Percentiles rank a stretch among this genome's conserved stretches.
phyloP scores from a whole-genome alignment of 108 stramenopile species.

The Discostella pseudostelligera region DNA sequence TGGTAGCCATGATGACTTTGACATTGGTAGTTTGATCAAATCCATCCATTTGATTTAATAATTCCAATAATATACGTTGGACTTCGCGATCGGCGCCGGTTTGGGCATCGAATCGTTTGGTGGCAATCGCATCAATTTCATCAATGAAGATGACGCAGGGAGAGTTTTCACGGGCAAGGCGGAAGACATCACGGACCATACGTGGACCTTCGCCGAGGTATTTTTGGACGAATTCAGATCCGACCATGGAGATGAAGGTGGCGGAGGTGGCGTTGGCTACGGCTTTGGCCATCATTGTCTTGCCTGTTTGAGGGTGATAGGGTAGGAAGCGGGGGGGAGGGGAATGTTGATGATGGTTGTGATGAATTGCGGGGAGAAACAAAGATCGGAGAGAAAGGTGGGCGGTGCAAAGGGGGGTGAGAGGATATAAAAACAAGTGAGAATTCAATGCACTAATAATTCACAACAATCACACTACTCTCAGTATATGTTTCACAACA shows the following conservation, averaged over 20 bases:
- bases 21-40: slow-evolving; percentile 99
- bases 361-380: no score
- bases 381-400: no score
- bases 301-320: slow-evolving; percentile 86
- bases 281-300: slow-evolving; percentile 99
- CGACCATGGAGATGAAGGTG: slow-evolving; percentile 98
- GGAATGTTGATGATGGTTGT: neutral
- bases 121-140: slow-evolving; percentile 99
- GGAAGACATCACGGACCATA: slow-evolving; percentile 99
- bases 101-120: slow-evolving; percentile 99
- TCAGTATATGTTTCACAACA: neutral
- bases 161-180: slow-evolving; percentile 96
- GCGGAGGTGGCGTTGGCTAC: slow-evolving; percentile 98
- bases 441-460: no score
- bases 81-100: slow-evolving; percentile 99
- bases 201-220: slow-evolving; percentile 99
- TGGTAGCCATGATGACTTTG: slow-evolving; percentile 99
- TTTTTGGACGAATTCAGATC: slow-evolving; percentile 99
- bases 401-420: neutral
- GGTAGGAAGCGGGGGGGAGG: neutral
- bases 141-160: slow-evolving; percentile 99
- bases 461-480: neutral
- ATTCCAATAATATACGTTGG: slow-evolving; percentile 97
- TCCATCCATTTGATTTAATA: slow-evolving; percentile 99
- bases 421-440: neutral